phyloP scores from a whole-genome alignment of 2,329 filamentous ascomycete species.

The Emergomyces orientalis region DNA sequence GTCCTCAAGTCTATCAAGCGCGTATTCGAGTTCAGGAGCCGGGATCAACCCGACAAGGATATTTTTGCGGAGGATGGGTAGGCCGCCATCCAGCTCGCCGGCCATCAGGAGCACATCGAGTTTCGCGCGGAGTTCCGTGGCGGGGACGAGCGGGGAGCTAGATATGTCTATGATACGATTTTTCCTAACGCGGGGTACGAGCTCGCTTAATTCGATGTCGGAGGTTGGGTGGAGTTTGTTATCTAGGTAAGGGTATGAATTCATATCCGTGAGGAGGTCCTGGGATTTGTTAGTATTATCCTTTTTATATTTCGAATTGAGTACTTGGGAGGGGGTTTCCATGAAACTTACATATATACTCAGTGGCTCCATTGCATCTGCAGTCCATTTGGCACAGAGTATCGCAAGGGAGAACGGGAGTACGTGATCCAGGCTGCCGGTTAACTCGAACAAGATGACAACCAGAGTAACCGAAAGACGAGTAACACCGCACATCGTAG shows the following conservation, averaged over 20 bases:
- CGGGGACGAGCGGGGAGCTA: constrained; percentile 67
- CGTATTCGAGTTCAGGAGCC: constrained; percentile 86
- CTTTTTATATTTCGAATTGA: too few relatives aligned
- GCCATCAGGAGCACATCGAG: constrained; percentile 71
- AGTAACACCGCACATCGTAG: constrained; percentile 97
- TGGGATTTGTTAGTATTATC: constrained; percentile 25
- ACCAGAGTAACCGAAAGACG: constrained; percentile 85
- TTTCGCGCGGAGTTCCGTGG: constrained; percentile 66
- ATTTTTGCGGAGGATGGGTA: constrained; percentile 73
- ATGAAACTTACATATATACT: constrained; percentile 68
- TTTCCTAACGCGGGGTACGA: constrained; percentile 64
- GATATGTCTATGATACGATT: constrained; percentile 84
- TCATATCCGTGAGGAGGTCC: constrained; percentile 93
- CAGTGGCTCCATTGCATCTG: constrained; percentile 84
- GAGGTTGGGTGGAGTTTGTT: constrained; percentile 91
- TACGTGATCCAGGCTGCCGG: constrained; percentile 88
- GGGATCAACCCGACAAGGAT: constrained; percentile 85
- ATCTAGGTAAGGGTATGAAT: constrained; percentile 94
- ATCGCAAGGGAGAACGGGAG: constrained; percentile 88
- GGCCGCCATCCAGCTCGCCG: constrained; percentile 83
- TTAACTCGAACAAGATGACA: constrained; percentile 92
- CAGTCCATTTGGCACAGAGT: constrained; percentile 95
- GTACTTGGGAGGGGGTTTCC: too few relatives aligned
- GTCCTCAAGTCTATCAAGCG: constrained; percentile 71
- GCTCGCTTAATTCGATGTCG: constrained; percentile 77